Evolutionary conservation across 2,329 filamentous ascomycete species (phyloP).

Genomic region (Colletotrichum agaves): DNA sequence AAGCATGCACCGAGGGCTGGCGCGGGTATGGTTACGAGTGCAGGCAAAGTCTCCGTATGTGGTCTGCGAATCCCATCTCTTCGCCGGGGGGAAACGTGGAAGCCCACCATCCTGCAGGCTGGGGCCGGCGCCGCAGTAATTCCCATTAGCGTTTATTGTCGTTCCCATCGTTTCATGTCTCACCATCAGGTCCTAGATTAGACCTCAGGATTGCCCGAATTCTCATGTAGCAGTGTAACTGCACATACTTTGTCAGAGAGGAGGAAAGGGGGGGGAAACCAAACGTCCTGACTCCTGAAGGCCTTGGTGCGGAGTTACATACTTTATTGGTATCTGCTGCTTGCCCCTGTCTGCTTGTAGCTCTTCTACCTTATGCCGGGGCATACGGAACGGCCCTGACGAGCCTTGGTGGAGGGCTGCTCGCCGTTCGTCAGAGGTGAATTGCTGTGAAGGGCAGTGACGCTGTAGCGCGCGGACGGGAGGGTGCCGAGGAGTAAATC

Average conservation of each 20-base stretch:
- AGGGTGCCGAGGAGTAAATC: neutral
- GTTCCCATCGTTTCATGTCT: constrained; percentile 32
- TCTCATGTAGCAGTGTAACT: constrained; percentile 2
- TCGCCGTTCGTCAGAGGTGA: constrained; percentile 4
- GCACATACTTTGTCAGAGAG: constrained; percentile 13
- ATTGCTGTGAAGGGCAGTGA: constrained; percentile 24
- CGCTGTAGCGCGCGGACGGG: neutral
- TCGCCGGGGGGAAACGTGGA: constrained; percentile 18
- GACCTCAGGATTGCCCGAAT: constrained; percentile 18
- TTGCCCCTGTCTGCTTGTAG: constrained; percentile 13
- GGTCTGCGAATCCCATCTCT: constrained; percentile 16
- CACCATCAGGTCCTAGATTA: constrained; percentile 19
- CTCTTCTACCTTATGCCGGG: constrained; percentile 19
- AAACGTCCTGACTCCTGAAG: constrained; percentile 18
- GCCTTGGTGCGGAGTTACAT: constrained; percentile 19
- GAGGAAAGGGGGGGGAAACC: neutral
- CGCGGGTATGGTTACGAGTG: constrained; percentile 1
- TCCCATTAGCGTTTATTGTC: constrained; percentile 21
- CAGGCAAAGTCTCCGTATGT: constrained; percentile 4
- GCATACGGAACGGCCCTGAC: constrained; percentile 30
- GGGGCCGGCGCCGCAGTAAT: constrained; percentile 13
- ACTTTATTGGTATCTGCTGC: constrained; percentile 29
- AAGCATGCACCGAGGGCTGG: neutral
- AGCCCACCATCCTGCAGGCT: constrained; percentile 19
- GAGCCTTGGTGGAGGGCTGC: neutral